These are phyloP conservation scores for Populus hybrid DNA, from an alignment of 441 rosid species.

Conservation along the genomic window DNA sequence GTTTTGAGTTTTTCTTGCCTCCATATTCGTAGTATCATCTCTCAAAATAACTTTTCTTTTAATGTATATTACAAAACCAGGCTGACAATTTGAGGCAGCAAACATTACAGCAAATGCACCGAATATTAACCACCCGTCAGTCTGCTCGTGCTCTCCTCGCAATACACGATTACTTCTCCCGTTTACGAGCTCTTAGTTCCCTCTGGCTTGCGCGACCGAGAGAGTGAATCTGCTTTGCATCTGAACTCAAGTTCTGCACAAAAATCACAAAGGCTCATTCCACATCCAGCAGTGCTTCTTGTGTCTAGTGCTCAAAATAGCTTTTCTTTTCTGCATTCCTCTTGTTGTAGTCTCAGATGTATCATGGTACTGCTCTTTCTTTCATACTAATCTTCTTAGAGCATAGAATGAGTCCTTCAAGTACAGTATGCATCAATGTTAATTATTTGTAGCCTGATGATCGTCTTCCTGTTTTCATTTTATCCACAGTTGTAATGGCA, in stretches of 20 bases:
- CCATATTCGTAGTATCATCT: background rate
- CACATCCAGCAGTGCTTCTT: slow-evolving; percentile 1
- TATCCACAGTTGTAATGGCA: background rate
- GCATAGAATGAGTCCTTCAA: slow-evolving; percentile 6
- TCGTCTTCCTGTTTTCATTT: background rate
- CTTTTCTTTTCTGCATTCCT: background rate
- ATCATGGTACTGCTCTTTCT: slow-evolving; percentile 10
- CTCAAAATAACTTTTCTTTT: slow-evolving; percentile 1
- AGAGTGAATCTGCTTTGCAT: slow-evolving; percentile 43
- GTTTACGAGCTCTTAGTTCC: slow-evolving; percentile 95
- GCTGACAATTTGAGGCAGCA: slow-evolving; percentile 95
- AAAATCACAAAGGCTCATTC: background rate
- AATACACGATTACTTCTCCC: slow-evolving; percentile 75
- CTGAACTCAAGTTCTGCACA: slow-evolving; percentile 14
- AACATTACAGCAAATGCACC: slow-evolving; percentile 82
- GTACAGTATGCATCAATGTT: slow-evolving; percentile 4
- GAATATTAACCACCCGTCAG: slow-evolving; percentile 81
- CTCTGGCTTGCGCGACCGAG: slow-evolving; percentile 95
- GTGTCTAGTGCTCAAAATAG: slow-evolving; percentile 3
- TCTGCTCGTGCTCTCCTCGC: slow-evolving; percentile 93
- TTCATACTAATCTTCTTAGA: slow-evolving; percentile 2
- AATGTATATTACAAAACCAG: slow-evolving; percentile 36
- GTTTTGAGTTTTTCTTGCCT: background rate
- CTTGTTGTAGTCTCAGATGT: slow-evolving; percentile 13
- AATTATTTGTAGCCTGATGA: slow-evolving; percentile 7